These are phyloP conservation scores for Trametes coccinea DNA, from an alignment of 768 basidiomycete genomes.

Conservation along the genomic window DNA sequence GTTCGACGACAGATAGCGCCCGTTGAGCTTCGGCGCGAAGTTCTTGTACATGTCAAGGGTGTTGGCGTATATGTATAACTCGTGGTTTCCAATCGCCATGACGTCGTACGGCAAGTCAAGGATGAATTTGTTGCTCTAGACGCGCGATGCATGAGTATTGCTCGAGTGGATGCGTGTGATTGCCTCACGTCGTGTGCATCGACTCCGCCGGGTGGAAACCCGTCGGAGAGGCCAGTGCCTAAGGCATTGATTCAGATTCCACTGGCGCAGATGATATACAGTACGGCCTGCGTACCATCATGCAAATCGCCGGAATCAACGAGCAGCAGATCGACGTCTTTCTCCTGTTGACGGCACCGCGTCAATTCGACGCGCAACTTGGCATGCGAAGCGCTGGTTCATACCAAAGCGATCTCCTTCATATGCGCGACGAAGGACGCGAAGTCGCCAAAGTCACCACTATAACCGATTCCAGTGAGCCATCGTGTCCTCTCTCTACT, in stretches of 20 bases:
- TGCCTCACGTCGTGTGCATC: constrained; percentile 66
- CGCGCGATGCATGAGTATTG: background rate
- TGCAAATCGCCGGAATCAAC: constrained; percentile 83
- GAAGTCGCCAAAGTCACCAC: constrained; percentile 78
- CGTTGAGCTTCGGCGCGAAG: constrained; percentile 65
- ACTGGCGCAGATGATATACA: too few relatives aligned
- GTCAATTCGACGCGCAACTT: background rate
- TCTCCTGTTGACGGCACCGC: constrained; percentile 40
- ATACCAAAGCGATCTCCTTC: constrained; percentile 68
- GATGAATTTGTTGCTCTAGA: constrained; percentile 76
- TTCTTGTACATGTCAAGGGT: constrained; percentile 72
- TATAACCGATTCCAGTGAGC: constrained; percentile 8
- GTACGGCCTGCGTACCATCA: constrained; percentile 45
- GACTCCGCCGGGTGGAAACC: constrained; percentile 65
- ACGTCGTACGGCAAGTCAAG: constrained; percentile 76
- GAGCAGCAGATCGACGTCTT: constrained; percentile 80
- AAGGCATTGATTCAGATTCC: background rate
- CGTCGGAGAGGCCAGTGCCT: constrained; percentile 81
- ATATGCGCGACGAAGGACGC: constrained; percentile 84
- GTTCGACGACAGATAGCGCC: constrained; percentile 81
- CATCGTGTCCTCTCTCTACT: background rate
- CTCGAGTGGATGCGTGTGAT: background rate
- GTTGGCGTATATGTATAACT: constrained; percentile 72
- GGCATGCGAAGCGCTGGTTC: background rate
- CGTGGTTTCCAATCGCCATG: constrained; percentile 87